Base-by-base conservation (phyloP, 768 basidiomycete species). In the Pleurotus ostreatus region DNA sequence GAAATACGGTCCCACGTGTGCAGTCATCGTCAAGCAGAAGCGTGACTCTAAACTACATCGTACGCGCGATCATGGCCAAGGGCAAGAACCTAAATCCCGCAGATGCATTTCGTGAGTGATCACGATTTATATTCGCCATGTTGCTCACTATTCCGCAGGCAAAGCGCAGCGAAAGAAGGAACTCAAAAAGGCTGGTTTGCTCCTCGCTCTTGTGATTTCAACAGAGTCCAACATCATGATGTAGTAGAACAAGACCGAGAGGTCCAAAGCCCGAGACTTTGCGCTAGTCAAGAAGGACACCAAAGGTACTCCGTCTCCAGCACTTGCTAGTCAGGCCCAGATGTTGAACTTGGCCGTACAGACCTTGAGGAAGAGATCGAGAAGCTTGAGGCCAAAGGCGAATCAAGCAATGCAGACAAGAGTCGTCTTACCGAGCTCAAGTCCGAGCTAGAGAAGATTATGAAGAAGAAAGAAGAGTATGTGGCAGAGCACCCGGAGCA, bases 241-340 rank as follows among this genome's bases (percentile, higher is more conserved):
- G 71, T 71, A 84, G 81, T 87, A 95, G 93, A 96, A 98, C 79
- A 98, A 97, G 77, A 72, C 87, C 68, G 86, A 82, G 55, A 79
- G 95, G 55, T 71, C 81, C 49, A 94, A 95, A 72, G 72, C 84
- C 13, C 82, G 92, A 61, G 94, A 98, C 66, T 86, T 94, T 67
- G 79, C 90, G n/a, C 78, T 92, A 26, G 89, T 97, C 41, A 98
- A 98, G 78, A 94, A 93, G 71, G 94, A 98, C 65, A 97, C 94
- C 2, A 74, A 78, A 69, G 92, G 94, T 87, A 62, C 49, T 76
- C 62, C 12, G 0, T 38, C 39, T 6, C 45, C 7, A 18, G 38
- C 9, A 45, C 18, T 46, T 2, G 30, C 45, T 22, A 13, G 2
- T 25, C 49, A 12, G 4, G 9, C 20, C 5, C 9, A 22, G 20